A percentile compares a stretch with the other conserved stretches of the same genome.
phyloP scores from a whole-genome alignment of 2,329 filamentous ascomycete genomes.

The Nigrospora sphaerica region DNA sequence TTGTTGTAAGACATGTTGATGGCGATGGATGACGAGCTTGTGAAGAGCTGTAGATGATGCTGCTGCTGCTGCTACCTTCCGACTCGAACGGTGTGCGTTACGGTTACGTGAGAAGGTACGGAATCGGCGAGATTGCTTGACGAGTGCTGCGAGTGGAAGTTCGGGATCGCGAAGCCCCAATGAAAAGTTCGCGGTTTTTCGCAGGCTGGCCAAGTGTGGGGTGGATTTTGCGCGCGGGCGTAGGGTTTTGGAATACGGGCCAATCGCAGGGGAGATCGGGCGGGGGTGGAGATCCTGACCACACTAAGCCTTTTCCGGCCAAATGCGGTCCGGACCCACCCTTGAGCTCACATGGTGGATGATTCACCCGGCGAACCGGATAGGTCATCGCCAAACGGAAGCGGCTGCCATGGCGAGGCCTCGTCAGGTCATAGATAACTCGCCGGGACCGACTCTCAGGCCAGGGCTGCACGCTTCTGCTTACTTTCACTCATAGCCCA shows the following conservation, averaged over 20 bases:
- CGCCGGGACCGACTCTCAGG: too few relatives aligned
- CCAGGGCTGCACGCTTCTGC: too few relatives aligned
- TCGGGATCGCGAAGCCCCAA: neutral
- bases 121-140: slow-evolving; percentile 11
- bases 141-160: neutral
- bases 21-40: slow-evolving; percentile 2
- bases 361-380: too few relatives aligned
- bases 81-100: slow-evolving; percentile 67
- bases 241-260: neutral
- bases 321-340: too few relatives aligned
- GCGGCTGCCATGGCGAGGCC: too few relatives aligned
- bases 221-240: slow-evolving; percentile 1
- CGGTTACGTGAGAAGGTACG: slow-evolving; percentile 72
- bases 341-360: too few relatives aligned
- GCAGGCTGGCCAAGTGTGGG: slow-evolving; percentile 1
- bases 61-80: slow-evolving; percentile 60
- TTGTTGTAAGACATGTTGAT: slow-evolving; percentile 88
- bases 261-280: neutral
- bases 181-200: neutral
- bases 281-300: neutral
- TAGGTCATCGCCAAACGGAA: too few relatives aligned
- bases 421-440: too few relatives aligned
- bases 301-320: neutral
- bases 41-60: slow-evolving; percentile 9
- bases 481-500: too few relatives aligned